A percentile compares a stretch with the other conserved stretches of the same genome.
phyloP scores from a whole-genome alignment of 805 yeast species.

The Candida qinlingensis region DNA sequence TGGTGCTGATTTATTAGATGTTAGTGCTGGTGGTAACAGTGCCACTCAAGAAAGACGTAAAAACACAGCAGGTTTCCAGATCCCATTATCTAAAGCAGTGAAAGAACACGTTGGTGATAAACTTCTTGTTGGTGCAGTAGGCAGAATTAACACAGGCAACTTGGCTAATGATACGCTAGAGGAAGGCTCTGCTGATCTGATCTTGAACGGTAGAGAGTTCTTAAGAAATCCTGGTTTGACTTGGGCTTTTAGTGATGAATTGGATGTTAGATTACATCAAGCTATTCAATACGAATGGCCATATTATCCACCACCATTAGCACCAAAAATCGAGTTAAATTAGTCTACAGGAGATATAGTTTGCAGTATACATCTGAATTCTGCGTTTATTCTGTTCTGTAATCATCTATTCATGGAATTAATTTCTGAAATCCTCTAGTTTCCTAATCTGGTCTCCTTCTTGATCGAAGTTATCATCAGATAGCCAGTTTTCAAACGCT shows the following conservation, averaged over 20 bases:
- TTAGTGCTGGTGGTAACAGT: constrained; percentile 49
- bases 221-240: constrained; percentile 46
- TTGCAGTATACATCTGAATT: neutral
- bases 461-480: neutral
- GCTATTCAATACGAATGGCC: constrained; percentile 32
- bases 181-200: constrained; percentile 41
- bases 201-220: constrained; percentile 41
- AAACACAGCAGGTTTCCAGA: constrained; percentile 29
- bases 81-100: constrained; percentile 35
- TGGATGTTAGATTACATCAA: constrained; percentile 36
- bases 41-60: constrained; percentile 24
- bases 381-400: too few relatives aligned
- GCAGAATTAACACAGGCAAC: constrained; percentile 32
- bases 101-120: constrained; percentile 41
- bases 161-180: constrained; percentile 37
- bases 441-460: neutral
- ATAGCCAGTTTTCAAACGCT: neutral
- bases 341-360: neutral
- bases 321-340: neutral
- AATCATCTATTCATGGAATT: neutral
- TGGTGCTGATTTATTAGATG: constrained; percentile 49
- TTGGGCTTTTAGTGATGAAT: constrained; percentile 44
- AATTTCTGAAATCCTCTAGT: neutral
- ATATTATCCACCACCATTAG: constrained; percentile 17
- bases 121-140: constrained; percentile 42